phyloP scores from a whole-genome alignment of 305 asterid species.

The Fraxinus sp. region DNA sequence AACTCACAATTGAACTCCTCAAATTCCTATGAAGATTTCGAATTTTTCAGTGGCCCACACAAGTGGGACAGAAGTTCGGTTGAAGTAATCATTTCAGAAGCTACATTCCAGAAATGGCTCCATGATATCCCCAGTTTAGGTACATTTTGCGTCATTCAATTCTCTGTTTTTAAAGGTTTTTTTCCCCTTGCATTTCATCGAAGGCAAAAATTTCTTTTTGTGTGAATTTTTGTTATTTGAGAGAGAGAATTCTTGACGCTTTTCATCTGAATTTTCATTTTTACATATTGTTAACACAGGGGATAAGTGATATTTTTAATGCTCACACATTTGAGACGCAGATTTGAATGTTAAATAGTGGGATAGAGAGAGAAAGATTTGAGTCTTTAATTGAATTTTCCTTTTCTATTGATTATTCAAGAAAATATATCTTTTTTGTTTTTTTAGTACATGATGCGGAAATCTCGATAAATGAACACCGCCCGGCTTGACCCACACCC shows the following conservation, averaged over 20 bases:
- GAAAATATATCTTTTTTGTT: neutral
- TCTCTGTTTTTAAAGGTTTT: neutral
- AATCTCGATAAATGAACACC: too few relatives aligned
- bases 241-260: neutral
- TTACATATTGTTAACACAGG: neutral
- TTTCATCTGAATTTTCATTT: neutral
- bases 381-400: neutral
- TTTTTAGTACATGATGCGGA: too few relatives aligned
- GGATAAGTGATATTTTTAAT: neutral
- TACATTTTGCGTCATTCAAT: constrained; percentile 10
- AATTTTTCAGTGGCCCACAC: constrained; percentile 53
- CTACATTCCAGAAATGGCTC: constrained; percentile 80
- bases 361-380: neutral
- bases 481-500: too few relatives aligned
- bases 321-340: neutral
- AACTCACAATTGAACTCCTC: constrained; percentile 3
- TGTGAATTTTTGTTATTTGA: neutral
- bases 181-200: neutral
- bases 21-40: constrained; percentile 24
- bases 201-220: neutral
- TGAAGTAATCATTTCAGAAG: constrained; percentile 60
- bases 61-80: constrained; percentile 86
- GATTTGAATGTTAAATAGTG: neutral
- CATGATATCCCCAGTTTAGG: constrained; percentile 79
- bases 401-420: neutral